These are phyloP conservation scores for Phytophthora cactorum DNA, from an alignment of 352 stramenopile species.

Conservation along the genomic window DNA sequence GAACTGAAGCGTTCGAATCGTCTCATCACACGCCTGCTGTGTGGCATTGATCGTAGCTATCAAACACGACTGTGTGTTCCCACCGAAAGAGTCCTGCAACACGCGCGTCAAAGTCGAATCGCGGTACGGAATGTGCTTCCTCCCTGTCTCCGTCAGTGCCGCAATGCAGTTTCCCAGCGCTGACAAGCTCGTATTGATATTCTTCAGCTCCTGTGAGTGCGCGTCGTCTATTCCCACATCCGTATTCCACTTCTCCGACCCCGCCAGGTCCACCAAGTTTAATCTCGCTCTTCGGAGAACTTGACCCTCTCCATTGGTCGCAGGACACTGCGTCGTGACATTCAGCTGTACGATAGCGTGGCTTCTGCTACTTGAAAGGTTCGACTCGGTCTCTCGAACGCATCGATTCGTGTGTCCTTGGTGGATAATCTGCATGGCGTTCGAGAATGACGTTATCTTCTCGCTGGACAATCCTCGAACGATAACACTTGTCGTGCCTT, in stretches of 20 bases:
- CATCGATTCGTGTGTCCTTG: conserved; percentile 63
- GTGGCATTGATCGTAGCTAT: conserved; percentile 74
- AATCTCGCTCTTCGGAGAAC: conserved; percentile 56
- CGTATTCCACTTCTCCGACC: conserved; percentile 88
- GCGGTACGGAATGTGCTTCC: conserved; percentile 92
- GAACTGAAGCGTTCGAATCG: conserved; percentile 81
- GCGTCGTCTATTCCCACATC: conserved; percentile 73
- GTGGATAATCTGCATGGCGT: conserved; percentile 62
- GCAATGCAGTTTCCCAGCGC: conserved; percentile 93
- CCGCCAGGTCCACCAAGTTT: conserved; percentile 83
- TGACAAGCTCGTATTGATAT: conserved; percentile 92
- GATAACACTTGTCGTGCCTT: conserved; percentile 60
- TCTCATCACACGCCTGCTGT: conserved; percentile 60
- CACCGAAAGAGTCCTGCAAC: conserved; percentile 84
- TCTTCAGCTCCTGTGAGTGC: conserved; percentile 84
- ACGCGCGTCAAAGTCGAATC: conserved; percentile 91
- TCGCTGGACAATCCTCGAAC: conserved; percentile 70
- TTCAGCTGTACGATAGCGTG: conserved; percentile 93
- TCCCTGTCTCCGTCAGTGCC: conserved; percentile 71
- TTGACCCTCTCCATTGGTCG: conserved; percentile 41
- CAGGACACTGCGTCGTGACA: conserved; percentile 48
- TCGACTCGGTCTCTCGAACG: conserved; percentile 87
- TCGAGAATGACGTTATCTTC: conserved; percentile 43
- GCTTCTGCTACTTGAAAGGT: conserved; percentile 87
- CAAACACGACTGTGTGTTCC: conserved; percentile 74